phyloP scores from a whole-genome alignment of 805 yeast genomes.

The Metschnikowia noctiluminum region DNA sequence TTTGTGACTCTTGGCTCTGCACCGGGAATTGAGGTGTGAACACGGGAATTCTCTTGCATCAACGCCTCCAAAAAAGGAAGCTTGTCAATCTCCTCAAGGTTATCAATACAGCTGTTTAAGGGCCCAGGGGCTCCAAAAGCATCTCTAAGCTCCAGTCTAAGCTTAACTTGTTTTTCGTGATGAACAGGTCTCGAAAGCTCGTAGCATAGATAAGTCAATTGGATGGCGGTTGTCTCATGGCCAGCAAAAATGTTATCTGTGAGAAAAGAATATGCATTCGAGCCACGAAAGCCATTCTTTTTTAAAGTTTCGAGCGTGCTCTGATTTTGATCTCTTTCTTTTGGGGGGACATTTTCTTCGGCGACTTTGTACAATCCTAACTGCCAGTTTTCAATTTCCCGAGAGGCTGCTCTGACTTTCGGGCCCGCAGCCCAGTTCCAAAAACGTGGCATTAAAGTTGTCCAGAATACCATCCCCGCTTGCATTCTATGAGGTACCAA shows the following conservation, averaged over 20 bases:
- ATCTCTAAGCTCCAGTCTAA: slow-evolving; percentile 45
- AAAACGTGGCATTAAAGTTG: slow-evolving; percentile 54
- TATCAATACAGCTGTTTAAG: slow-evolving; percentile 19
- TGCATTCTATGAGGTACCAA: slow-evolving; percentile 45
- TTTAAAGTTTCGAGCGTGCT: slow-evolving; percentile 36
- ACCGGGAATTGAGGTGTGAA: slow-evolving; percentile 73
- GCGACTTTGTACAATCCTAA: slow-evolving; percentile 32
- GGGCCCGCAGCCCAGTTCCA: slow-evolving; percentile 48
- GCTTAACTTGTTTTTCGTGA: slow-evolving; percentile 41
- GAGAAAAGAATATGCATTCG: slow-evolving; percentile 37
- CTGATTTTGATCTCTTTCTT: slow-evolving; percentile 17
- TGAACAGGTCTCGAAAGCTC: slow-evolving; percentile 53
- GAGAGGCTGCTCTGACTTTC: slow-evolving; percentile 35
- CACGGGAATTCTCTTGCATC: slow-evolving; percentile 55
- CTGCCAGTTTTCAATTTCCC: slow-evolving; percentile 46
- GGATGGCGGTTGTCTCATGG: slow-evolving; percentile 54
- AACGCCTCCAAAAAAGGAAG: slow-evolving; percentile 61
- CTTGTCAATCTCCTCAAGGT: slow-evolving; percentile 46
- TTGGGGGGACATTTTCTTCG: slow-evolving; percentile 28
- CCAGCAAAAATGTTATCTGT: slow-evolving; percentile 74
- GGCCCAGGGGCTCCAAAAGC: slow-evolving; percentile 31
- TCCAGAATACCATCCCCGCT: slow-evolving; percentile 64
- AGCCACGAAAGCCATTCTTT: slow-evolving; percentile 29
- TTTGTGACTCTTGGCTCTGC: slow-evolving; percentile 59
- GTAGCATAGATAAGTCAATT: slow-evolving; percentile 54